phyloP scores from a whole-genome alignment of 2,329 filamentous ascomycete genomes.

The Verticillium isaacii region DNA sequence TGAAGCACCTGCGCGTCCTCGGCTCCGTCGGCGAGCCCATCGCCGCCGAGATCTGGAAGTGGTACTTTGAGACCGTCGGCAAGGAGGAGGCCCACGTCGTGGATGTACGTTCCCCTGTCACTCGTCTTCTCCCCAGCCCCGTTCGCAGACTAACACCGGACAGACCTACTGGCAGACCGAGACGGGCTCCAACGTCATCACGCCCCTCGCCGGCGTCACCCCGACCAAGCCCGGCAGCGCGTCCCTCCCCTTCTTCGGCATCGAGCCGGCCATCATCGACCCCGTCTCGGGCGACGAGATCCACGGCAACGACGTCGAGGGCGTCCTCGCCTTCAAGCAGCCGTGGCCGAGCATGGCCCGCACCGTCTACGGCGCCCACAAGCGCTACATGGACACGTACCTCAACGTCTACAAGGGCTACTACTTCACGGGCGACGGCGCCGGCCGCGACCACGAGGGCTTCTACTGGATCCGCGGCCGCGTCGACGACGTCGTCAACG shows the following conservation, averaged over 20 bases:
- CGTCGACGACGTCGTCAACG: conserved; percentile 98
- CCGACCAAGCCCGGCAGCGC: conserved; percentile 96
- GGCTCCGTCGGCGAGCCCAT: conserved; percentile 97
- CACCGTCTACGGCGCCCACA: conserved; percentile 96
- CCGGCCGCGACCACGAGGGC: conserved; percentile 91
- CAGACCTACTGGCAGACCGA: conserved; percentile 99
- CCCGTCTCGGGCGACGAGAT: conserved; percentile 93
- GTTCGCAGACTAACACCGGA: conserved; percentile 14
- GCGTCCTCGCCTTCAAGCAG: conserved; percentile 95
- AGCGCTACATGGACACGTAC: conserved; percentile 98
- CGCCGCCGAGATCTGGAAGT: conserved; percentile 98
- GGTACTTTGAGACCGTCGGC: conserved; percentile 95
- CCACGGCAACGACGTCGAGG: conserved; percentile 92
- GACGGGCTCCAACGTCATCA: conserved; percentile 94
- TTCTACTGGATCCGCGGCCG: conserved; percentile 99
- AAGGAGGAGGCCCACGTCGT: conserved; percentile 91
- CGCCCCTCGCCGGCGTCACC: conserved; percentile 85
- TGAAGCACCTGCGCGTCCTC: conserved; percentile 84
- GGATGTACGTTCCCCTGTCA: conserved; percentile 63
- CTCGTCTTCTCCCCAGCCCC: not conserved
- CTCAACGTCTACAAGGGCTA: conserved; percentile 96
- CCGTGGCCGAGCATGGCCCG: conserved; percentile 98
- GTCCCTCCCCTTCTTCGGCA: conserved; percentile 95
- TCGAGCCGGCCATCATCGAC: conserved; percentile 96
- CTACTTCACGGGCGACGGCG: conserved; percentile 89